phyloP scores from a whole-genome alignment of 371 early-diverging fungal species.

The Rhizopus microsporus region DNA sequence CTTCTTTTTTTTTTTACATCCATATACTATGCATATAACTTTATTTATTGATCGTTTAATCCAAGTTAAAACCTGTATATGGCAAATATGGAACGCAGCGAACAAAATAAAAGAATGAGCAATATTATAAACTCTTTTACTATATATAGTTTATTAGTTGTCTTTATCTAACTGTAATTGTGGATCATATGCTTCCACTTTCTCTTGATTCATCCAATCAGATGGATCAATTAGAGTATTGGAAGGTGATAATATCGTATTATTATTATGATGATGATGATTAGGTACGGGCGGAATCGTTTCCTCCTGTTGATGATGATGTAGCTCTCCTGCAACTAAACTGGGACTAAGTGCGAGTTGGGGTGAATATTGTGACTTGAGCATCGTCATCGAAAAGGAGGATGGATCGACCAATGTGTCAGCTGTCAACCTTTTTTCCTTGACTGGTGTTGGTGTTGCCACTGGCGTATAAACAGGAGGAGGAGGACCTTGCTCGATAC shows the following conservation, averaged over 20 bases:
- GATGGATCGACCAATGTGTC: conserved; percentile 17
- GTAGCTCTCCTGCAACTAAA: conserved; percentile 17
- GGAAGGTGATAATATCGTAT: conserved; percentile 13
- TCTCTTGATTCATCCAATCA: neutral
- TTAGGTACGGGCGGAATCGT: neutral
- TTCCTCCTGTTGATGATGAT: neutral
- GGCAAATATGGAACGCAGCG: too few species aligned
- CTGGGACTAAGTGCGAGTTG: conserved; percentile 34
- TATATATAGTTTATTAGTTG: too few species aligned
- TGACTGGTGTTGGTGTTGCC: neutral
- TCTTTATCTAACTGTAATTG: neutral
- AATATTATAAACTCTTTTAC: too few species aligned
- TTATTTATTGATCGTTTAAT: too few species aligned
- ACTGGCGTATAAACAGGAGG: conserved; percentile 20
- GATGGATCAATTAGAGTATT: neutral
- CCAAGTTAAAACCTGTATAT: too few species aligned
- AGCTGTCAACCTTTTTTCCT: conserved; percentile 20
- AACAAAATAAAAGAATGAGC: too few species aligned
- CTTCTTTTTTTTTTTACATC: too few species aligned
- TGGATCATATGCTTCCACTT: neutral
- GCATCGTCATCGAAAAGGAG: conserved; percentile 5
- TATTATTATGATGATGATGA: neutral
- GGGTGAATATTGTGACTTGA: conserved; percentile 28
- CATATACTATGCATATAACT: too few species aligned
- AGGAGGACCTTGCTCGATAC: conserved; percentile 1